Evolutionary conservation across 148 eudicot genomes (phyloP).

Genomic region (Rhododendron simsii): DNA sequence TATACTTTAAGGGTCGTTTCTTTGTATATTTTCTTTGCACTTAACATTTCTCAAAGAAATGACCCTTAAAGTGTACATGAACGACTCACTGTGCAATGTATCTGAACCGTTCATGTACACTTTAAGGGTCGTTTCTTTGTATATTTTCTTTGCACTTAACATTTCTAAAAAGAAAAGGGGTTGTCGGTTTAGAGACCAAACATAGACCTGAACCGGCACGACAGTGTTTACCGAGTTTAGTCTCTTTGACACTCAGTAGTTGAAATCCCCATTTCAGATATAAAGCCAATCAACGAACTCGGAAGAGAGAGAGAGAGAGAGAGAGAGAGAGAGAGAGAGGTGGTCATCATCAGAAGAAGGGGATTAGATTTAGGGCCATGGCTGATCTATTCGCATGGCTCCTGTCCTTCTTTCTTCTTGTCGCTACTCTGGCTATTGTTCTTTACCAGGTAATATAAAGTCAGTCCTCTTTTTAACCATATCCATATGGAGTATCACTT

Average conservation of each 20-base stretch:
- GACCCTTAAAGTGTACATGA: no score
- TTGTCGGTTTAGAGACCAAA: neutral
- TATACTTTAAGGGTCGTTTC: no score
- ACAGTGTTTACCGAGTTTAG: no score
- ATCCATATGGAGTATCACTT: no score
- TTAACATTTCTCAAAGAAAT: no score
- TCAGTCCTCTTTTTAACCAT: neutral
- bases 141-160: no score
- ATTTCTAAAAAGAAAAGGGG: no score
- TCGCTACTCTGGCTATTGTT: constrained; percentile 23
- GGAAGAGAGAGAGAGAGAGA: neutral
- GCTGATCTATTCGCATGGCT: constrained; percentile 44
- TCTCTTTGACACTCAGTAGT: neutral
- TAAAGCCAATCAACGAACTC: neutral
- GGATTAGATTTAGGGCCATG: constrained; percentile 17
- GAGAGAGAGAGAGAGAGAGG: neutral
- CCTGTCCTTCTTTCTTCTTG: constrained; percentile 35
- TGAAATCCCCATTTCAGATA: neutral
- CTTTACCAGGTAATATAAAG: constrained; percentile 31
- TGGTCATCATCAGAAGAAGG: neutral
- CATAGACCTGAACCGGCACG: neutral
- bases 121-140: no score
- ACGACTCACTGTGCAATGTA: no score
- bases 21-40: no score
- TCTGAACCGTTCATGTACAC: no score